Evolutionary conservation across 2,329 filamentous ascomycete species (phyloP), one percentile per base, ranked within the genome.

Genomic region (Pseudogymnoascus sp.): DNA sequence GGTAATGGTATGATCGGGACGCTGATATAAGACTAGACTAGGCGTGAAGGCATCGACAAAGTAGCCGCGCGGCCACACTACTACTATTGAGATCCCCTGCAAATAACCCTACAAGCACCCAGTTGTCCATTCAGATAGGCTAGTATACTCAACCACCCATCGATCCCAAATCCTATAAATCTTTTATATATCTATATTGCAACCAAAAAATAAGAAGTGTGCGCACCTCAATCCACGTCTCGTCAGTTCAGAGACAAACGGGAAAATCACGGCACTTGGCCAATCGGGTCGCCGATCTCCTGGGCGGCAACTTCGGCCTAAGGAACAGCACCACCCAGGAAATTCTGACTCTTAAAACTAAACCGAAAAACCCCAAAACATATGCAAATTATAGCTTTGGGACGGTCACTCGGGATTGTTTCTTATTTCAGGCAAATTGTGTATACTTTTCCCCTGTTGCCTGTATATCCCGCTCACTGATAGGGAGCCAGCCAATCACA

Each of bases 281-380:
- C 45, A 52, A 52, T 52, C 45, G 45, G 45, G n/a, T 52, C 33
- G 45, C 13, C n/a, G 45, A 52, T 52, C 45, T 52, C 45, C 45
- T 52, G 23, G 41, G n/a, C 45, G 30, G 45, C 45, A 26, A 52
- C 45, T 52, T 52, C 45, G 45, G 45, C 45, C 9, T 10, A 52
- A 13, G 45, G 45, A 33, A 52, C 45, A 52, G 45, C 23, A 52
- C 45, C 45, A 41, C 23, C 38, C 38, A 12, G 30, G 45, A 12
- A 30, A 30, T 12, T 48, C 45, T 19, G 26, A 52, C 45, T 52
- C 26, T 28, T 48, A 52, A 52, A 33, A 30, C 26, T 18, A 15
- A 33, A 30, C 45, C 18, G 26, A 30, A 52, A 30, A 52, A 52
- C 8, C 45, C 21, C 45, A 18, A 52, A 52, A 33, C n/a, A 6